Conservation (phyloP, 2,329 filamentous ascomycete species). For the Emergomyces orientalis region DNA sequence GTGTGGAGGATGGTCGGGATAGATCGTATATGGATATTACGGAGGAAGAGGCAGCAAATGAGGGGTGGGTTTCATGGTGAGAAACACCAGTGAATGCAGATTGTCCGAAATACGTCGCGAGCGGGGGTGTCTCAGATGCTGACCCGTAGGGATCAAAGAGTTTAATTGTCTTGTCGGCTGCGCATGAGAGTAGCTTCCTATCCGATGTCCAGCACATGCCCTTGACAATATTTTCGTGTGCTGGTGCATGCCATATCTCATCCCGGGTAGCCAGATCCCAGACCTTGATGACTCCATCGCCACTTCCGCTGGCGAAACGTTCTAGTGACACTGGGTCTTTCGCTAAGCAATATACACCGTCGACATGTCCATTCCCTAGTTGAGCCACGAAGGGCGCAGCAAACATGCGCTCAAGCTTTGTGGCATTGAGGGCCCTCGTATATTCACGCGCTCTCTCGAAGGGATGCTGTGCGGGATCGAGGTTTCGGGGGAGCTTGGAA, state of each 20-base stretch:
- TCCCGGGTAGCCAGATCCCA: conserved; percentile 70
- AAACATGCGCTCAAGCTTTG: conserved; percentile 91
- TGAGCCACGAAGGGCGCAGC: conserved; percentile 74
- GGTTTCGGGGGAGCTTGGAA: conserved; percentile 41
- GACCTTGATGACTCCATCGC: conserved; percentile 88
- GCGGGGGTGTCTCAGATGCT: conserved; percentile 56
- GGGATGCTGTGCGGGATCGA: conserved; percentile 78
- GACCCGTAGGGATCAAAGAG: conserved; percentile 83
- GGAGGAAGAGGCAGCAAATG: conserved; percentile 68
- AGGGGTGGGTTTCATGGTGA: conserved; percentile 67
- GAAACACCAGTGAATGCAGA: conserved; percentile 75
- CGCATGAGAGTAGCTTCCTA: conserved; percentile 76
- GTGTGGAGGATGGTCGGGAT: conserved; percentile 63
- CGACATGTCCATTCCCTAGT: conserved; percentile 82
- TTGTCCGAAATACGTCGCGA: conserved; percentile 74
- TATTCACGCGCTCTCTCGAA: conserved; percentile 88
- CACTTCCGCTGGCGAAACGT: conserved; percentile 70
- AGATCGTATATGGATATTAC: conserved; percentile 84
- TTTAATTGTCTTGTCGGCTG: conserved; percentile 77
- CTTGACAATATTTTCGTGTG: conserved; percentile 91
- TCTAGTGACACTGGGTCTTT: conserved; percentile 69
- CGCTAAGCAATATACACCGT: conserved; percentile 74
- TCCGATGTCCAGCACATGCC: conserved; percentile 82
- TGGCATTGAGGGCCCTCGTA: conserved; percentile 67
- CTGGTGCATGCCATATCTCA: conserved; percentile 67